A percentile compares a stretch with the other conserved stretches of the same genome.
Conservation (phyloP, 352 stramenopile genomes). For the Poterioochromonas sp. region DNA sequence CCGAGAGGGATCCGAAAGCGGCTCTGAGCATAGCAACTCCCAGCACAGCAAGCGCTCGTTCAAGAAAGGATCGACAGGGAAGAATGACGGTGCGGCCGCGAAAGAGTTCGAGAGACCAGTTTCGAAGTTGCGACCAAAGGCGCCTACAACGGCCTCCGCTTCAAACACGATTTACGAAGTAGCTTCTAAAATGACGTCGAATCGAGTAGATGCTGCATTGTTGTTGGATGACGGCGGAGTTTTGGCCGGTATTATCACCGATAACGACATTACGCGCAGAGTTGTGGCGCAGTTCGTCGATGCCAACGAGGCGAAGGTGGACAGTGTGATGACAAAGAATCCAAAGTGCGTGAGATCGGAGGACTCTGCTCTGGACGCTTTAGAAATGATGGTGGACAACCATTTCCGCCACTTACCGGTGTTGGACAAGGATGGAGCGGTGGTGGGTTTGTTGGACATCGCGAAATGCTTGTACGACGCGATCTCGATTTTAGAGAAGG, state of each 20-base stretch:
- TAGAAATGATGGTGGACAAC: slow-evolving; percentile 90
- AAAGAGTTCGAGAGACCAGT: slow-evolving; percentile 40
- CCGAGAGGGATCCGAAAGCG: too few species aligned
- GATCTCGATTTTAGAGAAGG: slow-evolving; percentile 87
- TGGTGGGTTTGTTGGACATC: slow-evolving; percentile 94
- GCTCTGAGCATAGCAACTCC: too few species aligned
- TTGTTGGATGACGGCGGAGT: slow-evolving; percentile 73
- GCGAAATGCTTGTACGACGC: slow-evolving; percentile 96
- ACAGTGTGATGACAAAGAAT: slow-evolving; percentile 85
- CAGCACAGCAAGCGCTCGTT: too few species aligned
- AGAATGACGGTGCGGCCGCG: too few species aligned
- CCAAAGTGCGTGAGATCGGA: slow-evolving; percentile 85
- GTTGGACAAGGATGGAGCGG: slow-evolving; percentile 58
- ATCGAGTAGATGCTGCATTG: slow-evolving; percentile 79
- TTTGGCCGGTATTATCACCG: slow-evolving; percentile 87
- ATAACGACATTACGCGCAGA: slow-evolving; percentile 86
- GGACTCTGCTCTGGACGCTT: slow-evolving; percentile 86
- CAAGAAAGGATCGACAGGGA: too few species aligned
- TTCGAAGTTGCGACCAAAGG: slow-evolving; percentile 54
- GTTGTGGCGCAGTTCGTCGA: slow-evolving; percentile 74
- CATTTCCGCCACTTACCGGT: slow-evolving; percentile 91
- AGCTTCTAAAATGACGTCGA: slow-evolving; percentile 69
- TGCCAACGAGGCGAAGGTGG: slow-evolving; percentile 57
- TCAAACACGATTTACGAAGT: slow-evolving; percentile 68
- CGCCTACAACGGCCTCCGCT: slow-evolving; percentile 75